Evolutionary conservation across 2,329 filamentous ascomycete species (phyloP), one percentile per base, ranked within the genome.

Genomic region (Pezicula rhizophila): DNA sequence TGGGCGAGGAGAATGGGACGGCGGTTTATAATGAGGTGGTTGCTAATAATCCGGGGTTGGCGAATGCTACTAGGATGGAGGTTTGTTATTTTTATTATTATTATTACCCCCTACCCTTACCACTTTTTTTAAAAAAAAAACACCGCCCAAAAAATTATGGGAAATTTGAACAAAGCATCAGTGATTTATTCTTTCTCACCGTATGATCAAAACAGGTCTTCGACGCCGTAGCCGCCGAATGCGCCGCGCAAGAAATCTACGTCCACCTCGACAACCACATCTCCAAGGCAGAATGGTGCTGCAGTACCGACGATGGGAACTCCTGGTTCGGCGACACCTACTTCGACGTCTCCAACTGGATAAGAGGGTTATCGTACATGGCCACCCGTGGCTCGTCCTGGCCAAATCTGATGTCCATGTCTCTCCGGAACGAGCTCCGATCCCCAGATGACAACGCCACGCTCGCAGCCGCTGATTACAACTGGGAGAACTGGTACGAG

Each of bases 231-330:
- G 81, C 79, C 1, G 74, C 71, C 0, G 81, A 83, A 58, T 73
- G 76, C 28, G 67, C 72, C 0, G 72, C 68, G 20, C 78, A 80
- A 55, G 59, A 77, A 14, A 74, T 83, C 46, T 78, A 79, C 53
- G 67, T 83, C 5, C 76, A 80, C 52, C 67, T 82, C 0, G 79
- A 83, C 61, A 82, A 83, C 58, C 80, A 83, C 60, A 75, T 83
- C 52, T 80, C 77, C 8, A 71, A 69, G 42, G 80, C 70, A 2
- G 68, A 68, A 47, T 84, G 80, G 79, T 83, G 79, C 60, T 83
- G 79, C 56, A 70, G 67, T 8, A 67, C 63, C 0, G 66, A 60
- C 0, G 79, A 83, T 45, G 78, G 77, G 3, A 83, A 83, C 59
- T 65, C 71, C 20, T 83, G 78, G 78, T 82, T 79, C 65, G 77